phyloP scores from a whole-genome alignment of 352 stramenopile species.

The Phytophthora hybrid region DNA sequence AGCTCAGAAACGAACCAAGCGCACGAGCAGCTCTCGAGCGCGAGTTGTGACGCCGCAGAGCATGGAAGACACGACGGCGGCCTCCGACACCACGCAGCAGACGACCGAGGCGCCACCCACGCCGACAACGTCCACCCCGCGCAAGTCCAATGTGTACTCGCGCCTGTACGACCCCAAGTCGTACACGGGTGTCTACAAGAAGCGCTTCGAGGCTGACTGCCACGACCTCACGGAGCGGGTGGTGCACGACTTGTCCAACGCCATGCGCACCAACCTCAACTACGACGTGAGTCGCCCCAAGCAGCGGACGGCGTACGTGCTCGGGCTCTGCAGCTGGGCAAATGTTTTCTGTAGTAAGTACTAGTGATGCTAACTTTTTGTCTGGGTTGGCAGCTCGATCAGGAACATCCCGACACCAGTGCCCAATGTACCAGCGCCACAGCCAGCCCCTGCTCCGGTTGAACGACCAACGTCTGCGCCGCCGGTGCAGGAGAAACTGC shows the following conservation, averaged over 20 bases:
- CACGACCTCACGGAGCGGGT: constrained; percentile 58
- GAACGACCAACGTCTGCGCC: constrained; percentile 29
- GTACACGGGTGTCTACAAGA: constrained; percentile 74
- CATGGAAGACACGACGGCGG: constrained; percentile 23
- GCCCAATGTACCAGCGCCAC: constrained; percentile 13
- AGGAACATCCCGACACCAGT: constrained; percentile 13
- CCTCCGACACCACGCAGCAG: constrained; percentile 9
- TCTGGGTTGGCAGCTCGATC: constrained; percentile 8
- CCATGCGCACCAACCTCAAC: constrained; percentile 66
- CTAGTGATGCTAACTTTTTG: constrained; percentile 15
- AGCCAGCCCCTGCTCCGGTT: constrained; percentile 7
- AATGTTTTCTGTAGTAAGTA: too few species aligned
- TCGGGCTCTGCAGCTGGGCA: not conserved
- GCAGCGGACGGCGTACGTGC: constrained; percentile 54
- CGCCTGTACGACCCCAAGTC: constrained; percentile 66
- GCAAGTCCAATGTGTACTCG: constrained; percentile 59
- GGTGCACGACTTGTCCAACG: constrained; percentile 63
- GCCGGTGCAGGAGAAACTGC: constrained; percentile 45
- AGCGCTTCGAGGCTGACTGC: constrained; percentile 64
- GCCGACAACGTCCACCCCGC: constrained; percentile 18
- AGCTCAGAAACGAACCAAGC: constrained; percentile 23
- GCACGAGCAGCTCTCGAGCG: not conserved
- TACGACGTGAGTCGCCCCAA: constrained; percentile 58
- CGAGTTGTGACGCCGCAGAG: constrained; percentile 12
- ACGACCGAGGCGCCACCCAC: constrained; percentile 9